Percentiles rank a stretch among this genome's conserved stretches.
Evolutionary conservation across 257 asterid genomes (phyloP).

Genomic region (Fraxinus anomala): DNA sequence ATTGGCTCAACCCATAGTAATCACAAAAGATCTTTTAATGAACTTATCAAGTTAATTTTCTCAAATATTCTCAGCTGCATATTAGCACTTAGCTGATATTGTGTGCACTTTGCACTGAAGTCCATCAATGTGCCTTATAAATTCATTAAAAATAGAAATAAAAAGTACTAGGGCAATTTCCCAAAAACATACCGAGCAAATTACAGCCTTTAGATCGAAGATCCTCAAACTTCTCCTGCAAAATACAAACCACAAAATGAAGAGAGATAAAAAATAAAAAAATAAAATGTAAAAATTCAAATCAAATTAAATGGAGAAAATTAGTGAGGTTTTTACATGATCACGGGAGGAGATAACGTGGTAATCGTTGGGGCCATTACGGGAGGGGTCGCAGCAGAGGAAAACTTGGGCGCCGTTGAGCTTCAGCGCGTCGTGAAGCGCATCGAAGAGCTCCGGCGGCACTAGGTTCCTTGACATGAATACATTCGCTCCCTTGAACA

Average conservation of each 20-base stretch:
- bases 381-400: conserved; percentile 88
- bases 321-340: conserved; percentile 49
- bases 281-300: conserved; percentile 4
- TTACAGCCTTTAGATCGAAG: conserved; percentile 85
- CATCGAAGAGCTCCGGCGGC: conserved; percentile 88
- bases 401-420: conserved; percentile 83
- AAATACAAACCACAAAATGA: conserved; percentile 24
- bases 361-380: conserved; percentile 70
- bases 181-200: conserved; percentile 62
- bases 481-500: conserved; percentile 70
- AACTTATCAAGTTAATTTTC: neutral
- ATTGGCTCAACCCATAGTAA: neutral
- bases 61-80: neutral
- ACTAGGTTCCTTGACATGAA: conserved; percentile 83
- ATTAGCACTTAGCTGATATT: neutral
- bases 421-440: conserved; percentile 91
- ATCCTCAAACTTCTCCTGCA: conserved; percentile 82
- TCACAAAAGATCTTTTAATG: neutral
- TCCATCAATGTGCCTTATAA: neutral
- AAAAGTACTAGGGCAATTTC: conserved; percentile 5
- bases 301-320: conserved; percentile 7
- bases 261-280: neutral
- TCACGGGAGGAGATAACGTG: conserved; percentile 82
- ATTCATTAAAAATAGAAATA: neutral
- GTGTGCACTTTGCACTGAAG: neutral